Evolutionary conservation across 176 grass and related monocot genomes (phyloP), one percentile per base, ranked within the genome.

Genomic region (Rhynchospora pubera): DNA sequence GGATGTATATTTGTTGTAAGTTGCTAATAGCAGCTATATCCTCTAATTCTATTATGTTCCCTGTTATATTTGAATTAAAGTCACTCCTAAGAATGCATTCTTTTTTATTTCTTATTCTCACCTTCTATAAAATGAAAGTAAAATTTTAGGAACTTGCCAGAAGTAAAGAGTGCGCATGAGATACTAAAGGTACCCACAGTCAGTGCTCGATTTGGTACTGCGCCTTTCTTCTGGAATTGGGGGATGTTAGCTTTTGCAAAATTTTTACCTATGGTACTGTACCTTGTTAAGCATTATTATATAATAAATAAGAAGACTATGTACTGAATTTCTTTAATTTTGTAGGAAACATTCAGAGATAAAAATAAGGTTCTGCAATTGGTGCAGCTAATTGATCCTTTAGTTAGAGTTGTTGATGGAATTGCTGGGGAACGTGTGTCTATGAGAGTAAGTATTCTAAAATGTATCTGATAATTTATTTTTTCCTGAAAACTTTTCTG

Each of bases 181-280:
- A 88, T 93, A 79, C 87, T 97, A 88, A 91, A 87, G 78, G 90
- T 97, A 15, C 95, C 90, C 82, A 92, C 87, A 72, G 95, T 97
- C 77, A 97, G 92, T 82, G 95, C 95, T 84, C 88, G 92, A 88
- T 94, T 97, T 85, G 92, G 90, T 78, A 97, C 95, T 79, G 77
- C 95, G 19, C 95, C 95, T 34, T 94, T 94, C 82, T 97, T 94
- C 86, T 97, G 95, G 92, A 97, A 97, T 82, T 97, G 95, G 95
- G 92, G 90, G 90, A 97, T 97, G 95, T 71, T 89, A 90, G 95
- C 95, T 23, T 84, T 97, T 56, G 90, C 87, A 71, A 93, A 91
- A 45, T 84, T 94, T 85, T 70, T 97, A 79, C 92, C 92, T 58
- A 69, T 50, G 85, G 92, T 97, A 97, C 44, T 84, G 16, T 52